Conservation (phyloP, 495 filamentous ascomycete species). For the Barbatosphaeria neglecta region DNA sequence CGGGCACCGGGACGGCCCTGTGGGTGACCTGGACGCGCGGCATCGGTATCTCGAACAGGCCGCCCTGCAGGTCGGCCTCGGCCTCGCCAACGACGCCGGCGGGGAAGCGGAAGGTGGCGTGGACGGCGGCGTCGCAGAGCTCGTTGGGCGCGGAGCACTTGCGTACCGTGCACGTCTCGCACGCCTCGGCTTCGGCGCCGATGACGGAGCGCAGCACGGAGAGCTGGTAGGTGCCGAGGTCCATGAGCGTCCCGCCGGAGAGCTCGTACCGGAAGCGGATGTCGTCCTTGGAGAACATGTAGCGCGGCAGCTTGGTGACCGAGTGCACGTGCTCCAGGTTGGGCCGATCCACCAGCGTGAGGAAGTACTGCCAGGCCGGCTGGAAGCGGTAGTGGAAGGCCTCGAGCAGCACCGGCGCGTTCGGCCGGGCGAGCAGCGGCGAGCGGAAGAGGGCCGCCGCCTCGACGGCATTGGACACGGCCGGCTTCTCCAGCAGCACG, state of each 20-base stretch:
- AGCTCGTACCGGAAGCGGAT: conserved; percentile 46
- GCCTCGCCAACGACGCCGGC: conserved; percentile 30
- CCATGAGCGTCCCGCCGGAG: conserved; percentile 48
- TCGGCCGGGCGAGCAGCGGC: conserved; percentile 14
- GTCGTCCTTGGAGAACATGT: conserved; percentile 26
- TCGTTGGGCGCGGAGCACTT: conserved; percentile 18
- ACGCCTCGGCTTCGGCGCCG: conserved; percentile 19
- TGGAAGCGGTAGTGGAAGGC: conserved; percentile 48
- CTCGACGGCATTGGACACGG: conserved; percentile 36
- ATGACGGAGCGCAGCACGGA: conserved; percentile 30
- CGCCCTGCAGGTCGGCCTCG: conserved; percentile 24
- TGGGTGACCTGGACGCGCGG: conserved; percentile 13
- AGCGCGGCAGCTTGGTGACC: conserved; percentile 14
- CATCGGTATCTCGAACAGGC: conserved; percentile 14
- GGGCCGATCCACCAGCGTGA: conserved; percentile 25
- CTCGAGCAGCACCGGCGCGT: conserved; percentile 42
- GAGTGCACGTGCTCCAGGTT: conserved; percentile 26
- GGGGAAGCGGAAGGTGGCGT: conserved; percentile 29
- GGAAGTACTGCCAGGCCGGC: conserved; percentile 40
- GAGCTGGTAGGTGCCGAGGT: conserved; percentile 41
- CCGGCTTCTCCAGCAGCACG: conserved; percentile 48
- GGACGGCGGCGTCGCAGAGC: conserved; percentile 27
- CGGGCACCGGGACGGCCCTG: conserved; percentile 15
- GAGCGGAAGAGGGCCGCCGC: conserved; percentile 31
- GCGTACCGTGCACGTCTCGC: conserved; percentile 19